phyloP scores from a whole-genome alignment of 345 rosid species.

The Pseudoturritis turrita region DNA sequence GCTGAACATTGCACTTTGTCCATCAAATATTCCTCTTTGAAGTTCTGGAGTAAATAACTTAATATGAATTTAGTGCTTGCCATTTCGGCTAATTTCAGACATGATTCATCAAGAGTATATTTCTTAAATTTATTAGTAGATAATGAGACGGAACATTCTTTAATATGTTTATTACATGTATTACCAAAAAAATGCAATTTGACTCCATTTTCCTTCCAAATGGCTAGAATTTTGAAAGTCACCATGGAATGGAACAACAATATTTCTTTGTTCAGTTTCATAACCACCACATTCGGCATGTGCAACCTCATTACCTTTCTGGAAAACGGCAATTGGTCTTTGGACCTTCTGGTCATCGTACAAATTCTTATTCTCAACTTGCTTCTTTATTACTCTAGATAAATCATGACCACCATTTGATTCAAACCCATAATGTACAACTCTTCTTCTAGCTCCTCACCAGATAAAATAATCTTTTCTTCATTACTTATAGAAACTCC shows the following conservation, averaged over 20 bases:
- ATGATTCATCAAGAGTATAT: slow-evolving; percentile 21
- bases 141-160: slow-evolving; percentile 19
- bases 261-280: slow-evolving; percentile 20
- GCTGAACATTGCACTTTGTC: no score
- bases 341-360: slow-evolving; percentile 62
- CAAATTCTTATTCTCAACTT: slow-evolving; percentile 35
- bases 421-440: slow-evolving; percentile 43
- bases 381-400: slow-evolving; percentile 36
- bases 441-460: slow-evolving; percentile 44
- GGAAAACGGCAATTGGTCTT: slow-evolving; percentile 33
- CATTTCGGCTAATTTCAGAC: slow-evolving; percentile 32
- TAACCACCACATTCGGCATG: slow-evolving; percentile 21
- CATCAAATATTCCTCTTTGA: slow-evolving; percentile 24
- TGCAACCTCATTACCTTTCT: slow-evolving; percentile 25
- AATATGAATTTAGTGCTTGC: slow-evolving; percentile 17
- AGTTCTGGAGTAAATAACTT: slow-evolving; percentile 12
- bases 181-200: slow-evolving; percentile 29
- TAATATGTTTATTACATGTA: slow-evolving; percentile 16
- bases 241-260: slow-evolving; percentile 19
- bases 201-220: slow-evolving; percentile 28
- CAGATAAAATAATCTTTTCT: slow-evolving; percentile 55
- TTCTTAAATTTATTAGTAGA: no score
- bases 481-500: slow-evolving; percentile 46
- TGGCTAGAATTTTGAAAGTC: slow-evolving; percentile 24
- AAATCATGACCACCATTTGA: slow-evolving; percentile 39